A percentile compares a stretch with the other conserved stretches of the same genome.
These are phyloP conservation scores for Candida sithepensis DNA, from an alignment of 805 yeast species.

Conservation along the genomic window DNA sequence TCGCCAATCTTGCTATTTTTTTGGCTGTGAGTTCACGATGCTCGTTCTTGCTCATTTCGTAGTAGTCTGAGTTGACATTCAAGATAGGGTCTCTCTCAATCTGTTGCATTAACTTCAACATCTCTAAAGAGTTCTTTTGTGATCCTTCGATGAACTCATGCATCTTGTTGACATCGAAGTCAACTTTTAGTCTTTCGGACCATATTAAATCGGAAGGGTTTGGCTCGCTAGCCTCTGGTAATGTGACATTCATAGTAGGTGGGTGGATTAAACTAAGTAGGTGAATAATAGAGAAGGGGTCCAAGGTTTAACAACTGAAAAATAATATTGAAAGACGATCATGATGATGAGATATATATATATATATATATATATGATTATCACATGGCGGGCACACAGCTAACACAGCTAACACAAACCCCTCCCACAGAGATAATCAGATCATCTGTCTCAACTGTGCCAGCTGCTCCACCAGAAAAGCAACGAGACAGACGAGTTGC, in stretches of 20 bases:
- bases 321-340: not conserved
- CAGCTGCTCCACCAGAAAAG: not conserved
- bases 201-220: slow-evolving; percentile 35
- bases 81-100: slow-evolving; percentile 67
- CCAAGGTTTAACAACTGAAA: no score
- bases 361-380: not conserved
- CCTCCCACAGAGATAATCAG: not conserved
- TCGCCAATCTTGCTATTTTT: slow-evolving; percentile 58
- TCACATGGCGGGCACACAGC: not conserved
- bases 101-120: slow-evolving; percentile 51
- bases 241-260: slow-evolving; percentile 31
- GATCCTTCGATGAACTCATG: slow-evolving; percentile 55
- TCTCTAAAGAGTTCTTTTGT: slow-evolving; percentile 40
- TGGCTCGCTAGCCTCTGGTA: slow-evolving; percentile 28
- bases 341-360: no score
- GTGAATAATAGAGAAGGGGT: no score
- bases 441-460: not conserved
- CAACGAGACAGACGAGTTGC: no score
- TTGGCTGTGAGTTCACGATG: slow-evolving; percentile 58
- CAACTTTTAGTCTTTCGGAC: slow-evolving; percentile 43
- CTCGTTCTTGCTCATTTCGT: slow-evolving; percentile 52
- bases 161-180: slow-evolving; percentile 42
- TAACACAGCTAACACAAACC: not conserved
- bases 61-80: slow-evolving; percentile 48
- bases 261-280: no score